A percentile compares a stretch with the other conserved stretches of the same genome.
These are phyloP conservation scores for Diutina catenulata DNA, from an alignment of 1,139 yeast genomes.

Conservation along the genomic window DNA sequence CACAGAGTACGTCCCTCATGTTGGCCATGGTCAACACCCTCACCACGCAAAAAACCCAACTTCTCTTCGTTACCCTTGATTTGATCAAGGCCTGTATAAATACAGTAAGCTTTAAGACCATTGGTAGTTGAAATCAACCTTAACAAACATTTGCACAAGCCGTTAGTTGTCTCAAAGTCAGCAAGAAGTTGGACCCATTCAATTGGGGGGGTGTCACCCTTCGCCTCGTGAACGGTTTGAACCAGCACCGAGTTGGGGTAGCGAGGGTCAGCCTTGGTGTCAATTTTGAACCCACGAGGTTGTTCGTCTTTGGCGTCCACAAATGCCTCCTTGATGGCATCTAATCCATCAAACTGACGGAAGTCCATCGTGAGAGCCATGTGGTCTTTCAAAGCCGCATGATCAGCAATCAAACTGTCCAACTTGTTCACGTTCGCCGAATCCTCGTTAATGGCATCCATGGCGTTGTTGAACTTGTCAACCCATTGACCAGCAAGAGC, in stretches of 20 bases:
- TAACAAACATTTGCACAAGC: conserved; percentile 20
- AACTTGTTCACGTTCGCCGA: conserved; percentile 6
- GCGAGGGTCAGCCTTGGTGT: conserved; percentile 16
- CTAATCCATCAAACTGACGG: conserved; percentile 19
- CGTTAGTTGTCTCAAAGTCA: conserved; percentile 18
- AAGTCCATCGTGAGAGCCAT: conserved; percentile 19
- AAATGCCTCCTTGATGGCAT: conserved; percentile 14
- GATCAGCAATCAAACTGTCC: conserved; percentile 14
- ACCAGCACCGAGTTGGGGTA: conserved; percentile 15
- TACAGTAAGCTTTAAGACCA: conserved; percentile 18
- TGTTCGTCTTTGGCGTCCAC: conserved; percentile 8
- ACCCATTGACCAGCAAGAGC: conserved; percentile 17
- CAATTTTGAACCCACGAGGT: conserved; percentile 15
- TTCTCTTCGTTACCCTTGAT: conserved; percentile 21
- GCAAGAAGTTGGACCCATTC: conserved; percentile 23
- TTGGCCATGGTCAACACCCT: conserved; percentile 28
- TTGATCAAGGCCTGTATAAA: conserved; percentile 24
- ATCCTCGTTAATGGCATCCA: conserved; percentile 7
- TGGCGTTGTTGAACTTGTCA: conserved; percentile 14
- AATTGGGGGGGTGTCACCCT: conserved; percentile 14
- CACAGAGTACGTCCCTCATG: conserved; percentile 20
- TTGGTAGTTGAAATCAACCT: conserved; percentile 18
- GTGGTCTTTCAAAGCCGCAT: conserved; percentile 26
- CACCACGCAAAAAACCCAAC: conserved; percentile 18
- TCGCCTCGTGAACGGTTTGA: conserved; percentile 15